Conservation (phyloP, 2,329 filamentous ascomycete species). For the Clonostachys rosea region DNA sequence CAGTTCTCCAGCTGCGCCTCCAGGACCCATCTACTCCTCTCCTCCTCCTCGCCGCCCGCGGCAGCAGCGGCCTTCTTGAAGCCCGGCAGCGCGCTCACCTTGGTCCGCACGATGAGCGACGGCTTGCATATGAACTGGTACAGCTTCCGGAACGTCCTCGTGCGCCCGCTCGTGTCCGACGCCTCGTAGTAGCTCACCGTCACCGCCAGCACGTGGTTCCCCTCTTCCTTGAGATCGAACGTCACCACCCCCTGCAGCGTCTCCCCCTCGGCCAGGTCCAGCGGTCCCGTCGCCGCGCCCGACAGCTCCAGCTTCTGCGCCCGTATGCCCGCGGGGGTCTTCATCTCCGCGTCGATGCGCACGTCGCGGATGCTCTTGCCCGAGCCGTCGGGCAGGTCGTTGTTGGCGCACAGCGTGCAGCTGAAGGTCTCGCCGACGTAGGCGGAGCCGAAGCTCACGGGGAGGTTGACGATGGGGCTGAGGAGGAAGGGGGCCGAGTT, state of each 20-base stretch:
- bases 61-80: not conserved
- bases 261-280: slow-evolving; percentile 54
- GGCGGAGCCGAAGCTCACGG: slow-evolving; percentile 86
- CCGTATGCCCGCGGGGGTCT: slow-evolving; percentile 63
- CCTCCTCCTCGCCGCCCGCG: not conserved
- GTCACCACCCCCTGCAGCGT: slow-evolving; percentile 78
- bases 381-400: slow-evolving; percentile 49
- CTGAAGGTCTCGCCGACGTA: slow-evolving; percentile 95
- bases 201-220: slow-evolving; percentile 87
- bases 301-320: slow-evolving; percentile 65
- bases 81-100: slow-evolving; percentile 59
- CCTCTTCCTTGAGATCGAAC: slow-evolving; percentile 90
- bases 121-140: slow-evolving; percentile 96
- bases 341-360: slow-evolving; percentile 87
- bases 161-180: slow-evolving; percentile 62
- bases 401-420: slow-evolving; percentile 94
- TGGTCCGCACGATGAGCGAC: slow-evolving; percentile 85
- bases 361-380: slow-evolving; percentile 65
- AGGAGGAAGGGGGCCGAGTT: slow-evolving; percentile 54
- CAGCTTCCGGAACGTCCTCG: slow-evolving; percentile 86
- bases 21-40: slow-evolving; percentile 59
- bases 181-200: slow-evolving; percentile 94
- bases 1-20: slow-evolving; percentile 97
- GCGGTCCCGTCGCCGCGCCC: slow-evolving; percentile 6
- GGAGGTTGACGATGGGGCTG: slow-evolving; percentile 70